Evolutionary conservation across 129 eudicot genomes (phyloP).

Genomic region (Ambrosia trifida): DNA sequence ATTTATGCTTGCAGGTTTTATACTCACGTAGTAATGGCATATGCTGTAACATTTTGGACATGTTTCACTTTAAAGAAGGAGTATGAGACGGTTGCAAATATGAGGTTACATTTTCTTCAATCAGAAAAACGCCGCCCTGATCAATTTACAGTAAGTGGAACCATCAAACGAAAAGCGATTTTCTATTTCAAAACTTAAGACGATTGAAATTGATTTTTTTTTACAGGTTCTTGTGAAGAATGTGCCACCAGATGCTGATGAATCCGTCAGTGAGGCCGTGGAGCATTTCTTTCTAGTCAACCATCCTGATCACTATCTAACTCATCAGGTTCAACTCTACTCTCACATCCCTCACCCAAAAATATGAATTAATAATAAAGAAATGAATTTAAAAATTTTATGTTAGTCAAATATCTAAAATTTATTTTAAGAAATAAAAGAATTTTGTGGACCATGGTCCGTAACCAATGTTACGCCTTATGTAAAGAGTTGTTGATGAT

Average conservation of each 20-base stretch:
- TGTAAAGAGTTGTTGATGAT: too few species aligned
- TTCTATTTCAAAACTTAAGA: not conserved
- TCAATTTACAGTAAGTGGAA: constrained; percentile 77
- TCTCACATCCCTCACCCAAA: too few species aligned
- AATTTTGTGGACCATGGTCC: constrained; percentile 1
- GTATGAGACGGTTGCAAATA: constrained; percentile 59
- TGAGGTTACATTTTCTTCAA: constrained; percentile 90
- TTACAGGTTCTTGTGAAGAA: constrained; percentile 72
- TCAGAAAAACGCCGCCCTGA: constrained; percentile 96
- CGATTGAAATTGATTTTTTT: not conserved
- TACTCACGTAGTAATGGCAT: constrained; percentile 82
- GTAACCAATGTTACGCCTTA: not conserved
- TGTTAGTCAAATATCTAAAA: not conserved
- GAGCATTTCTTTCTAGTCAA: constrained; percentile 91
- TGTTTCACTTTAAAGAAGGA: constrained; percentile 67
- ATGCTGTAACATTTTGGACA: constrained; percentile 90
- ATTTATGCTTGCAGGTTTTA: constrained; percentile 56
- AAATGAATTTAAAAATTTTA: not conserved
- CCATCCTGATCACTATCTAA: constrained; percentile 86
- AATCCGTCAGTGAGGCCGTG: constrained; percentile 66
- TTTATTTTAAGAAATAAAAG: not conserved
- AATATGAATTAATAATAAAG: not conserved
- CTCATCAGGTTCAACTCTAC: constrained; percentile 57
- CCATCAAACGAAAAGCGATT: not conserved
- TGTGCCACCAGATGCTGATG: constrained; percentile 80